A percentile compares a stretch with the other conserved stretches of the same genome.
These are phyloP conservation scores for Naganishia friedmannii DNA, from an alignment of 768 basidiomycete species.

Conservation along the genomic window DNA sequence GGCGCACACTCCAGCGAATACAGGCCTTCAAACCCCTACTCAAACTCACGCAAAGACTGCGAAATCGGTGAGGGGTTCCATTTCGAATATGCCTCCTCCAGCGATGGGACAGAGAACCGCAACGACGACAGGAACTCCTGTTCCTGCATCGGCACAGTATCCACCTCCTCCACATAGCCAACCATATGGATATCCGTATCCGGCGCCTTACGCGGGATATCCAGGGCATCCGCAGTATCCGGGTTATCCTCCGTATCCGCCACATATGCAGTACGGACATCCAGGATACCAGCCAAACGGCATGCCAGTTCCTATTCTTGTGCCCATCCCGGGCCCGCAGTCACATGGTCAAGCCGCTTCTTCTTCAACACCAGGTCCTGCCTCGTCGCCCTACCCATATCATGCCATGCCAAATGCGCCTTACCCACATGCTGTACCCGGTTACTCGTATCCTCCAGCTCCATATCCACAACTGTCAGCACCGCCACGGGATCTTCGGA, in stretches of 20 bases:
- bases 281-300: conserved; percentile 1
- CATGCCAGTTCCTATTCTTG: conserved; percentile 13
- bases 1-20: conserved; percentile 6
- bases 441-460: conserved; percentile 18
- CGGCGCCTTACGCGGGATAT: conserved; percentile 11
- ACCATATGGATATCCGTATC: conserved; percentile 19
- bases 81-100: conserved; percentile 14
- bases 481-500: background rate
- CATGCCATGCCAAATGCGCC: background rate
- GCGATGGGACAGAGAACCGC: conserved; percentile 2
- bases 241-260: conserved; percentile 7
- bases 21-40: conserved; percentile 12
- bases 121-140: conserved; percentile 5
- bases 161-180: conserved; percentile 1
- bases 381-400: conserved; percentile 12
- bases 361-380: background rate
- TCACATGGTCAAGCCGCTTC: background rate
- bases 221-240: conserved; percentile 10
- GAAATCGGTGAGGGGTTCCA: background rate
- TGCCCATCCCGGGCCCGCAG: conserved; percentile 9
- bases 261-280: background rate
- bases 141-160: background rate
- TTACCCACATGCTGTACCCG: background rate
- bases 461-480: background rate
- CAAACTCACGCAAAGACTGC: background rate